A percentile compares a stretch with the other conserved stretches of the same genome.
phyloP scores from a whole-genome alignment of 305 asterid genomes.

The Fraxinus angustifolia region DNA sequence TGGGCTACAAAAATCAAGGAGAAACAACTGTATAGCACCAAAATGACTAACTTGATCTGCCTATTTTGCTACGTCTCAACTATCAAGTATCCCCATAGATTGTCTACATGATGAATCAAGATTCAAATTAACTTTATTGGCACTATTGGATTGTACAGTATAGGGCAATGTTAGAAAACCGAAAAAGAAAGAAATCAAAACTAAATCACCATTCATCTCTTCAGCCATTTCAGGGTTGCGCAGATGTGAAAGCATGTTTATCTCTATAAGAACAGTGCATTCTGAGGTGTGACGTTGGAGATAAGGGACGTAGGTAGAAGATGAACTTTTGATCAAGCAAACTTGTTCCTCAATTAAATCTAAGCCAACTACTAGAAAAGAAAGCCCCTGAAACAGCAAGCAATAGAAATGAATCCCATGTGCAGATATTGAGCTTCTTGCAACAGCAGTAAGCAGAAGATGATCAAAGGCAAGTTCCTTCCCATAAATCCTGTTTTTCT shows the following conservation, averaged over 20 bases:
- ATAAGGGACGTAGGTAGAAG: background rate
- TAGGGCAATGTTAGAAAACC: too few species aligned
- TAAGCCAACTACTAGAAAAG: constrained; percentile 73
- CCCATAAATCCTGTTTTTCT: constrained; percentile 62
- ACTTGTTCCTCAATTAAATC: constrained; percentile 89
- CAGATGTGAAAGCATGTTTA: too few species aligned
- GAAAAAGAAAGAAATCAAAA: too few species aligned
- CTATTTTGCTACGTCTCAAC: too few species aligned
- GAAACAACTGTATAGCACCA: too few species aligned
- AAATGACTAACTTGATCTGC: too few species aligned
- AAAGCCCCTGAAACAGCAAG: constrained; percentile 77
- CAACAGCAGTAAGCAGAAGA: constrained; percentile 74
- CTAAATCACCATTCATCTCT: too few species aligned
- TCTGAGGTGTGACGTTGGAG: background rate
- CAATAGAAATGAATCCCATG: constrained; percentile 91
- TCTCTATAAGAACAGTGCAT: background rate
- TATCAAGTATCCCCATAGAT: too few species aligned
- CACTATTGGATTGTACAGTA: too few species aligned
- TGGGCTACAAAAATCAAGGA: background rate
- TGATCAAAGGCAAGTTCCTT: constrained; percentile 74
- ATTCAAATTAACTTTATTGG: too few species aligned
- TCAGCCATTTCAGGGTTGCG: too few species aligned
- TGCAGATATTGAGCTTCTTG: constrained; percentile 72
- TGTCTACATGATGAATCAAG: too few species aligned
- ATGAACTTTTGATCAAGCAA: constrained; percentile 26